phyloP scores from a whole-genome alignment of 345 rosid species.

The Raphanus sativus region DNA sequence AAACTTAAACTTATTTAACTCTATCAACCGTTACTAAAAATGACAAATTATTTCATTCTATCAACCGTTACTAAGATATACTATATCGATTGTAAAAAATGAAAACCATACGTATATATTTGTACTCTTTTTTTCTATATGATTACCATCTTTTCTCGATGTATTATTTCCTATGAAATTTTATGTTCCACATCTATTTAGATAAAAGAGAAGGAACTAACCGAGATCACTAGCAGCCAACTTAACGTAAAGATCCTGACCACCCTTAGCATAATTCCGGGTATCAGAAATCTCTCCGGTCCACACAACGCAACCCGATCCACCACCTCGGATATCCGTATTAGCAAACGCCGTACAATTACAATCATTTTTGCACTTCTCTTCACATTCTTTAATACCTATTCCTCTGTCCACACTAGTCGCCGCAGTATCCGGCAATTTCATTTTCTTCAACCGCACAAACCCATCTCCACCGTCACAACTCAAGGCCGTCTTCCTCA shows the following conservation, averaged over 20 bases:
- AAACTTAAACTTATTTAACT: too few species aligned
- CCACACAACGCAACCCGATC: slow-evolving; percentile 59
- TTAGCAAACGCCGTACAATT: slow-evolving; percentile 52
- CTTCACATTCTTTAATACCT: slow-evolving; percentile 42
- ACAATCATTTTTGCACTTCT: slow-evolving; percentile 44
- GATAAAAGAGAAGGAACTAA: slow-evolving; percentile 38
- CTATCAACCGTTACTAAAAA: too few species aligned
- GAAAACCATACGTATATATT: background rate
- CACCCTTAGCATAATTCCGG: slow-evolving; percentile 43
- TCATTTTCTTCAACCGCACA: slow-evolving; percentile 53
- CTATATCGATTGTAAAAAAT: background rate
- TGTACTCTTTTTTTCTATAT: background rate
- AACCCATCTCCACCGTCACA: slow-evolving; percentile 55
- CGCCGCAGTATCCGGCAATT: slow-evolving; percentile 60
- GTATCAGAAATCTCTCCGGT: slow-evolving; percentile 45
- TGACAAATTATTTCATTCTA: background rate
- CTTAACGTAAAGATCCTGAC: slow-evolving; percentile 72
- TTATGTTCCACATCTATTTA: background rate
- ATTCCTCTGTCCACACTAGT: slow-evolving; percentile 44
- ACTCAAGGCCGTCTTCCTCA: slow-evolving; percentile 47
- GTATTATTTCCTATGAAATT: background rate
- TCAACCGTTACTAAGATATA: background rate
- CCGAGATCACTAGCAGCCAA: slow-evolving; percentile 81
- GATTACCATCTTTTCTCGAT: background rate
- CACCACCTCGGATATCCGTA: slow-evolving; percentile 38